Evolutionary conservation across 2,329 filamentous ascomycete genomes (phyloP).

Genomic region (Fusarium dlaminii): DNA sequence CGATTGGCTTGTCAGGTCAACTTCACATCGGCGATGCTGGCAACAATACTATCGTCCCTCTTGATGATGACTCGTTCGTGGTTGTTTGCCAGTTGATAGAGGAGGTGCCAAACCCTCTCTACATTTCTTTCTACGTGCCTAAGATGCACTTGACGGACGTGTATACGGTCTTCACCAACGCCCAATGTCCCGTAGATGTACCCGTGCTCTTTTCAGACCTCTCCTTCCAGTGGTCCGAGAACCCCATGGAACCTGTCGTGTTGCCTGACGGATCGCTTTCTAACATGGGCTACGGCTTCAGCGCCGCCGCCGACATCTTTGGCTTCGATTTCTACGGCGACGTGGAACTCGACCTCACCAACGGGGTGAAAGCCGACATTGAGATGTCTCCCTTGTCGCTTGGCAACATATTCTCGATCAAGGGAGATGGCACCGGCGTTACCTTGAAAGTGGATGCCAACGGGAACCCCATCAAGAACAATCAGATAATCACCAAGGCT

Average conservation of each 20-base stretch:
- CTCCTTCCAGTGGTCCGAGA: background rate
- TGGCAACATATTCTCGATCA: background rate
- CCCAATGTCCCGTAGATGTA: background rate
- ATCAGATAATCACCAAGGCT: background rate
- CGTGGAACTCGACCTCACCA: background rate
- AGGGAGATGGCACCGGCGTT: background rate
- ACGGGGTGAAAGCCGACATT: background rate
- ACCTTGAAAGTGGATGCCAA: background rate
- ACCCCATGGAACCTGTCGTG: background rate
- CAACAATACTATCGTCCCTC: background rate
- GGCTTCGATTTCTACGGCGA: background rate
- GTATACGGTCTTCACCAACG: background rate
- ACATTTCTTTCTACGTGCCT: background rate
- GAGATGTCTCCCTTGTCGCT: background rate
- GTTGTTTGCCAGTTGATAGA: background rate
- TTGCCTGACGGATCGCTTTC: background rate
- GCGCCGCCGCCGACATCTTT: background rate
- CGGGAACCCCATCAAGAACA: background rate
- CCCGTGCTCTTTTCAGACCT: background rate
- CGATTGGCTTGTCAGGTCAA: background rate
- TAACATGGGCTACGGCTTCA: background rate
- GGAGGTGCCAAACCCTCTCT: background rate
- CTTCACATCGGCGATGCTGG: background rate
- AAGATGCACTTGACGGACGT: background rate
- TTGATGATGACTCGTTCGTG: background rate